phyloP scores from a whole-genome alignment of 2,329 filamentous ascomycete genomes.

The Aspergillus versicolor region DNA sequence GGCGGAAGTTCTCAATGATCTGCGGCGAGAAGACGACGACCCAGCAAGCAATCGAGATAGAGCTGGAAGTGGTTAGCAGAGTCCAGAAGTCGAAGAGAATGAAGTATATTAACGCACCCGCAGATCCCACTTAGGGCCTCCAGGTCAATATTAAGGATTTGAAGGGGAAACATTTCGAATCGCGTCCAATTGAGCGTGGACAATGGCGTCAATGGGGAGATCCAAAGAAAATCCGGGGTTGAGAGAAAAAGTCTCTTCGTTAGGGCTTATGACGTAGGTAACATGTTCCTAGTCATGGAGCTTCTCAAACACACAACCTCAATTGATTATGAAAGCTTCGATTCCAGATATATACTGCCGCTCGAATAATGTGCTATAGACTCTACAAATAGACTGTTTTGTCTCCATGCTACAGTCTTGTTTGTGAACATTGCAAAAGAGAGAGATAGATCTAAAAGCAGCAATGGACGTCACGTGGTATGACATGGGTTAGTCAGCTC shows the following conservation, averaged over 20 bases:
- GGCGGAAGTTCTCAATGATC: constrained; percentile 90
- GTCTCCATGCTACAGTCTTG: neutral
- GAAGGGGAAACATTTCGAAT: constrained; percentile 38
- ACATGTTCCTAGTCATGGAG: neutral
- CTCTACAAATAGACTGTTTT: neutral
- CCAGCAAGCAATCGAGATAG: constrained; percentile 96
- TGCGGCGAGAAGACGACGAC: constrained; percentile 97
- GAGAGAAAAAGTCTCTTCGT: constrained; percentile 7
- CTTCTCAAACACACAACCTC: constrained; percentile 12
- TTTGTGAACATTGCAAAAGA: neutral
- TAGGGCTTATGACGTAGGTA: constrained; percentile 15
- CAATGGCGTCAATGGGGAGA: neutral
- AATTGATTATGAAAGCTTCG: too few relatives aligned
- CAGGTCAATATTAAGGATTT: constrained; percentile 67
- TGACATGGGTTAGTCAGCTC: neutral
- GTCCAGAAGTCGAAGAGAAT: neutral
- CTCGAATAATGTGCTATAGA: neutral
- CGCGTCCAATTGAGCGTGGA: neutral
- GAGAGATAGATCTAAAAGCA: neutral
- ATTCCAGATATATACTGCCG: neutral
- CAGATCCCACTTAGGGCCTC: constrained; percentile 91
- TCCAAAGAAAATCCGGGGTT: constrained; percentile 5
- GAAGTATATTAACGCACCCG: constrained; percentile 55
- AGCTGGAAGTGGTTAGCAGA: constrained; percentile 51
- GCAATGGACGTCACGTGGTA: neutral